A percentile compares a stretch with the other conserved stretches of the same genome.
These are phyloP conservation scores for Diplodia corticola DNA, from an alignment of 2,329 filamentous ascomycete genomes.

Conservation along the genomic window DNA sequence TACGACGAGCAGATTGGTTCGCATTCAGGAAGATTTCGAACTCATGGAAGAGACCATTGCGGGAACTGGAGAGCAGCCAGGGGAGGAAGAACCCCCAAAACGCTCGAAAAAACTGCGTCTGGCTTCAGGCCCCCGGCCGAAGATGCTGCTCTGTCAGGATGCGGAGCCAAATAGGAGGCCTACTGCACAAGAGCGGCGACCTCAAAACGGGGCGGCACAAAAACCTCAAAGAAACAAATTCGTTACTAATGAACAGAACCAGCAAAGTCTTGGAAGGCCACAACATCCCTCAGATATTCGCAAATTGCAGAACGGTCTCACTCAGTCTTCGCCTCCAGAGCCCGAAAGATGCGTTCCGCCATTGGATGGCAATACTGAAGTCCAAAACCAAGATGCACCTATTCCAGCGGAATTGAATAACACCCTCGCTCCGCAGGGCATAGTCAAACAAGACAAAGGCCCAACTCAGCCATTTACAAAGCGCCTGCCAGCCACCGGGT, in stretches of 20 bases:
- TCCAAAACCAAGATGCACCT: neutral
- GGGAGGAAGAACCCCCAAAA: constrained; percentile 24
- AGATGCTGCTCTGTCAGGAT: constrained; percentile 47
- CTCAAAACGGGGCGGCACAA: neutral
- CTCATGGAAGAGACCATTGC: constrained; percentile 20
- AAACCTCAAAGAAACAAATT: neutral
- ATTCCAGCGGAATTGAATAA: too few relatives aligned
- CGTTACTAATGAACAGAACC: neutral
- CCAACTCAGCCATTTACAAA: neutral
- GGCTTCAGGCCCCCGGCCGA: constrained; percentile 41
- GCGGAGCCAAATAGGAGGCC: neutral
- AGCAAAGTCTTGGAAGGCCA: constrained; percentile 4
- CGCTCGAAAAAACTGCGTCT: constrained; percentile 42
- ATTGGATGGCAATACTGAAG: neutral
- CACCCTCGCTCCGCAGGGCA: constrained; percentile 27
- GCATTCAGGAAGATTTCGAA: constrained; percentile 30
- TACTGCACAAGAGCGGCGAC: neutral
- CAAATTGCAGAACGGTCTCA: constrained; percentile 10
- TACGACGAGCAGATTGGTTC: constrained; percentile 38
- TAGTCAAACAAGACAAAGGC: constrained; percentile 19
- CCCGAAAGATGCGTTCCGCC: neutral
- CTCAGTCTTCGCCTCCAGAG: constrained; percentile 3
- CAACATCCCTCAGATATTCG: constrained; percentile 3
- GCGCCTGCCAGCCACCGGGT: too few relatives aligned
- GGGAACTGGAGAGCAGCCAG: constrained; percentile 18